Base-by-base conservation (phyloP, 2,329 filamentous ascomycete genomes). In the Xylariaceae sp. region DNA sequence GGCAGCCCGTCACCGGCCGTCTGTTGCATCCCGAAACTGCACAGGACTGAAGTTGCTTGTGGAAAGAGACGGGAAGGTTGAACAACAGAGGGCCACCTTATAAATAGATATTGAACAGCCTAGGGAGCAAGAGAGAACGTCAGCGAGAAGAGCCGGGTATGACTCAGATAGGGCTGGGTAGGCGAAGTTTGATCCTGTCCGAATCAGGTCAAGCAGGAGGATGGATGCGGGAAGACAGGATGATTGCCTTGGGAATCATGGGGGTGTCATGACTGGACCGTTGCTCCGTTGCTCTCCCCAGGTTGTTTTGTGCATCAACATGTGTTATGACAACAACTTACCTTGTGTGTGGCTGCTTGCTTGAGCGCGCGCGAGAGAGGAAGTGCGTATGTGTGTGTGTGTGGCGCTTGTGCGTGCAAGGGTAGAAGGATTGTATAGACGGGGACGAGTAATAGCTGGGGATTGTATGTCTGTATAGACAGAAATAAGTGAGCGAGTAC, bases 1-100 rank as follows among this genome's bases (percentile, higher is more conserved):
- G 51, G 40, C 48, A 52, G 46, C 44, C 48, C 50, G 54, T 48
- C 46, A 38, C 37, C 41, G 32, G 43, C 43, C 7, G 32, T 38
- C 26, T 34, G 36, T 28, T 45, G 41, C 57, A 59, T 59, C 36
- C 30, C 41, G 40, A 35, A 19, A 16, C 18, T 13, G 5, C n/a
- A 12, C 11, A 26, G n/a, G 5, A 26, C 8, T n/a, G n/a, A 41
- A 32, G 18, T 17, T 29, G 31, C 12, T 19, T 36, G 37, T 41
- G 33, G 21, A 26, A 15, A 11, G 21, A 13, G 26, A 28, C 28
- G 16, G 11, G 21, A 26, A 24, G 27, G 35, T 40, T 27, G 33
- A 36, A 39, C 40, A 43, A 46, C 6, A 3, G 21, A 24, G 6
- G 21, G 6, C 21, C 7, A 6, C 21, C 11, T 24, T 24, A 24